Evolutionary conservation across 306 rosid species (phyloP).

Genomic region (Trifolium pratense): DNA sequence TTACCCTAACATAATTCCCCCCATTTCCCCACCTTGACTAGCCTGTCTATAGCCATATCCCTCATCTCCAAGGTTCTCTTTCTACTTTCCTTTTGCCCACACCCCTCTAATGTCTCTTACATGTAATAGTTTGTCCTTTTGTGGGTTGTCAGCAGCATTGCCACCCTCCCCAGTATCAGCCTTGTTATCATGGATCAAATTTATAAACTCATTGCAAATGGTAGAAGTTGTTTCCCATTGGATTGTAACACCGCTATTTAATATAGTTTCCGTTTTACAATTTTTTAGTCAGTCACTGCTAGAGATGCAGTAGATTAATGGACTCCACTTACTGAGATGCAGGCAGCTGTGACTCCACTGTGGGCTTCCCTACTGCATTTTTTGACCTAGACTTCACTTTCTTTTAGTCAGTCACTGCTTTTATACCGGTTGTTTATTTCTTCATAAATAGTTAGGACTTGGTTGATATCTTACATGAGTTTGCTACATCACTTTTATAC

Average conservation of each 20-base stretch:
- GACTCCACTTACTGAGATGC: background rate
- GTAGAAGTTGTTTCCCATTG: background rate
- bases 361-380: background rate
- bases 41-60: background rate
- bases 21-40: background rate
- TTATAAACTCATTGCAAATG: background rate
- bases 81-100: background rate
- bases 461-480: slow-evolving; percentile 4
- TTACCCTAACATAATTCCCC: background rate
- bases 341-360: background rate
- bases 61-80: background rate
- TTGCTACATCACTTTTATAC: slow-evolving; percentile 23
- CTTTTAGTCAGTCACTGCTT: too few species aligned
- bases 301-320: background rate
- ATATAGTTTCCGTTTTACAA: background rate
- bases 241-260: background rate
- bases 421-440: background rate
- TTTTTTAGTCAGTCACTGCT: background rate
- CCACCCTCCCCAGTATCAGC: background rate
- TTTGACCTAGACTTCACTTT: background rate
- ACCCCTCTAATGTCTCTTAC: background rate
- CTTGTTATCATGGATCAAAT: background rate
- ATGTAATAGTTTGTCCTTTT: background rate
- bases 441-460: slow-evolving; percentile 14
- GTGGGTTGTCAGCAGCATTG: slow-evolving; percentile 6